These are phyloP conservation scores for Komagataea norvegica DNA, from an alignment of 1,139 yeast species.

Conservation along the genomic window DNA sequence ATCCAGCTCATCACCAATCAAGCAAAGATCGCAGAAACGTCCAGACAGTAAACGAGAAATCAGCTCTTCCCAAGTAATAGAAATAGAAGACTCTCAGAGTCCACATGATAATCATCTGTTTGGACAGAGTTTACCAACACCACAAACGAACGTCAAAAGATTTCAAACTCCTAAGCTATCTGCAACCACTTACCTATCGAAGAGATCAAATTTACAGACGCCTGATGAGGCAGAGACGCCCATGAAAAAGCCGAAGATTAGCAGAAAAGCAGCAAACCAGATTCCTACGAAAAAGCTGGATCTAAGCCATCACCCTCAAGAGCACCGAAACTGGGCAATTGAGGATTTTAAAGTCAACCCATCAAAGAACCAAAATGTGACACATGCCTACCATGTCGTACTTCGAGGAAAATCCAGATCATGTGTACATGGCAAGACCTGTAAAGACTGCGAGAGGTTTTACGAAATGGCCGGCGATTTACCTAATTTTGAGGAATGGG, in stretches of 20 bases:
- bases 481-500: conserved; percentile 14
- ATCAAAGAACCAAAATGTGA: conserved; percentile 24
- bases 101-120: conserved; percentile 8
- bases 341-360: conserved; percentile 45
- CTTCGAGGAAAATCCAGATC: conserved; percentile 29
- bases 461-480: conserved; percentile 23
- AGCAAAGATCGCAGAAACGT: not conserved
- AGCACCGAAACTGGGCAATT: conserved; percentile 36
- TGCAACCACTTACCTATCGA: conserved; percentile 2
- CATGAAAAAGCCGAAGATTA: conserved; percentile 11
- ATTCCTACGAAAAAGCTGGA: conserved; percentile 14
- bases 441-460: conserved; percentile 27
- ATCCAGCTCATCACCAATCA: conserved; percentile 8
- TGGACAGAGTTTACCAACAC: conserved; percentile 17
- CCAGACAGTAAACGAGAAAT: conserved; percentile 4
- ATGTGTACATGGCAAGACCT: conserved; percentile 24
- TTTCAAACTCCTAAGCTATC: conserved; percentile 11
- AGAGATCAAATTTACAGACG: conserved; percentile 10
- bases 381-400: conserved; percentile 31
- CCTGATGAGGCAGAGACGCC: conserved; percentile 20
- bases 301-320: conserved; percentile 15
- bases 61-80: conserved; percentile 3
- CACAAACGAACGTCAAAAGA: conserved; percentile 17
- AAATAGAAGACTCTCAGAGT: conserved; percentile 11
- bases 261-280: conserved; percentile 5